These are phyloP conservation scores for Geosmithia morbida DNA, from an alignment of 2,329 filamentous ascomycete species.

Conservation along the genomic window DNA sequence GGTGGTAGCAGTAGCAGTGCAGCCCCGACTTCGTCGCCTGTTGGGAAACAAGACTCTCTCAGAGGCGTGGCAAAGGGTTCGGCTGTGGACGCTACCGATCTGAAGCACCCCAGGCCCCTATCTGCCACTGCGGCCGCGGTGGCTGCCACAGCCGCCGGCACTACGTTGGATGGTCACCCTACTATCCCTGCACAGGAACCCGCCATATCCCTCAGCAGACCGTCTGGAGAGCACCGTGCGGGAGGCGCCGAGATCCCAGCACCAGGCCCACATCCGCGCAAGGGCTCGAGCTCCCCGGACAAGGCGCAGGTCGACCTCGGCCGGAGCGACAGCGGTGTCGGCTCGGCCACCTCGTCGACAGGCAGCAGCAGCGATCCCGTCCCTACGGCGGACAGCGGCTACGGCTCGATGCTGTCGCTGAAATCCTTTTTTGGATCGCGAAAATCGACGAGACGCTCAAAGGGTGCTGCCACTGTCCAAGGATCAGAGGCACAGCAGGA, in stretches of 20 bases:
- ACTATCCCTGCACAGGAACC: not conserved
- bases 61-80: not conserved
- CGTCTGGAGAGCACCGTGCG: too few species aligned
- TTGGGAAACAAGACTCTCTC: too few species aligned
- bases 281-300: too few species aligned
- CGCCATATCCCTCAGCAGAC: not conserved
- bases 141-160: not conserved
- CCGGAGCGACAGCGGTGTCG: conserved; percentile 32
- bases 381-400: conserved; percentile 46
- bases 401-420: conserved; percentile 44
- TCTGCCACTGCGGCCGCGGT: not conserved
- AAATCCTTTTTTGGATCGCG: conserved; percentile 30
- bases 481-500: not conserved
- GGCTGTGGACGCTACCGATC: not conserved
- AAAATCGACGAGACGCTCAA: conserved; percentile 12
- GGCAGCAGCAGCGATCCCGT: conserved; percentile 18
- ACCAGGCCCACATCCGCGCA: too few species aligned
- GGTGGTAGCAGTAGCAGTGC: too few species aligned
- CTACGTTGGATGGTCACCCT: not conserved
- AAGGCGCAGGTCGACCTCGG: conserved; percentile 3
- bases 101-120: not conserved
- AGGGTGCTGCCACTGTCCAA: conserved; percentile 3
- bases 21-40: too few species aligned
- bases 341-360: conserved; percentile 19
- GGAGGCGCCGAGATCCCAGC: too few species aligned